Evolutionary conservation across 192 early-diverging fungal genomes (phyloP), one percentile per base, ranked within the genome.

Genomic region (Phycomyces blakesleeanus): DNA sequence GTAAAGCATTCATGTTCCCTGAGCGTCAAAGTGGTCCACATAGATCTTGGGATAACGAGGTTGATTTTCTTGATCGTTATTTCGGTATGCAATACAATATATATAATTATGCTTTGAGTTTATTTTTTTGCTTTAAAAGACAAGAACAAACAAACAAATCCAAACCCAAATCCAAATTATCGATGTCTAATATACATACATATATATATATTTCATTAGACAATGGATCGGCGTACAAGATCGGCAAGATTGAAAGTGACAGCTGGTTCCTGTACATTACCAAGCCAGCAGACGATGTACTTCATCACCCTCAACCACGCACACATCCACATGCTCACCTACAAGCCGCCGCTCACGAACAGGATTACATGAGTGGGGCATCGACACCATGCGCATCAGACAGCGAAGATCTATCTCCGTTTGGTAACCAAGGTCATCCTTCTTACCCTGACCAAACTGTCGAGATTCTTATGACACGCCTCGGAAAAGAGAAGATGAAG

Each of bases 1-100:
- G 96, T 72, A 97, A 97, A 74, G 86, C 90, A 25, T 97, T 97
- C 69, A 88, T 97, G 91, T 98, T 95, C 69, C 95, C 96, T 41
- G 92, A 95, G 61, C 80, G 84, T 69, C 96, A 98, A 67, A 76
- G 73, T 40, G 89, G 85, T 64, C 89, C 93, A 37, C 95, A 98
- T 78, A 86, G 87, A 34, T 82, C 85, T 67, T 98, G 95, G 95
- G 88, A 89, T 61, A 85, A 90, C 53, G 96, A 98, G 74, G 95
- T 97, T n/a, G 77, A 64, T 14, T 89, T 79, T 63, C 78, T 90
- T 66, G 88, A 90, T 68, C 68, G 75, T 16, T 75, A 80, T 47
- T 90, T 89, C 60, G 83, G 81, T 68, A 83, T 77, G 65, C 18
- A 20, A 18, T 41, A 16, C 9, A 18, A 10, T 57, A 7, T 3